These are phyloP conservation scores for Ligustrum vulgare DNA, from an alignment of 257 asterid genomes.

Conservation along the genomic window DNA sequence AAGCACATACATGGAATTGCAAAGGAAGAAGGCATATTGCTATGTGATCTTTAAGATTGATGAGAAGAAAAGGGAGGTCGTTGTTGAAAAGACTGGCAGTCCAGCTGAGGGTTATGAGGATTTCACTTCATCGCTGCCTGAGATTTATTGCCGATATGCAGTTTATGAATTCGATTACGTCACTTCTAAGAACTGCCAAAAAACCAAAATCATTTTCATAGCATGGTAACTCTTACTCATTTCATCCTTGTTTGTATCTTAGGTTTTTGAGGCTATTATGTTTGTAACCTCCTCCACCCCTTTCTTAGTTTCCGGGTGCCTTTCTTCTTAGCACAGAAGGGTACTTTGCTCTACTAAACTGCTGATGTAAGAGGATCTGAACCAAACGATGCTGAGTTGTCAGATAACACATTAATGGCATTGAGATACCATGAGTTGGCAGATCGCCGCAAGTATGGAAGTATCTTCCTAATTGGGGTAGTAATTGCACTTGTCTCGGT, in stretches of 20 bases:
- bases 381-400: no score
- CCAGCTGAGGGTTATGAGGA: conserved; percentile 63
- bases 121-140: conserved; percentile 58
- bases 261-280: not conserved
- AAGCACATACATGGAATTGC: conserved; percentile 46
- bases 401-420: no score
- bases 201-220: conserved; percentile 68
- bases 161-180: conserved; percentile 65
- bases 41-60: conserved; percentile 64
- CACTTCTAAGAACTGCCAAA: conserved; percentile 70
- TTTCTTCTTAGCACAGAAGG: no score
- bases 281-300: no score
- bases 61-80: conserved; percentile 62
- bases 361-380: no score
- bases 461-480: no score
- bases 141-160: conserved; percentile 67
- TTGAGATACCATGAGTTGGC: no score
- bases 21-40: no score
- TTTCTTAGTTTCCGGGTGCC: no score
- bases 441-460: no score
- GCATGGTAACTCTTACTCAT: conserved; percentile 46
- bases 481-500: no score
- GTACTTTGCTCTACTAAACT: no score
- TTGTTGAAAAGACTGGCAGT: conserved; percentile 66
- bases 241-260: not conserved